Conservation (phyloP, 345 rosid genomes). For the Rhizophora apiculata region DNA sequence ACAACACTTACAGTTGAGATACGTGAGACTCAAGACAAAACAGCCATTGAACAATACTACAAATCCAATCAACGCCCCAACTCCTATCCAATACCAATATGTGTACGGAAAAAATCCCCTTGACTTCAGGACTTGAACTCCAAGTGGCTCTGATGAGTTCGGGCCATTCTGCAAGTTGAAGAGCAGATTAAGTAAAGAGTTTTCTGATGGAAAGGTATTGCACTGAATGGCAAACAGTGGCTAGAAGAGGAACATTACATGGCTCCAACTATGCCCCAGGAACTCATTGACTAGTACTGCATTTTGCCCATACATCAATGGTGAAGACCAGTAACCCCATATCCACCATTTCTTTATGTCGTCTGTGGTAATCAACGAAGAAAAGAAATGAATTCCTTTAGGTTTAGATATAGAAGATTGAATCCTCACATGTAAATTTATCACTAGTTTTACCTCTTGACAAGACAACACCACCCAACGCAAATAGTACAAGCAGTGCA, state of each 20-base stretch:
- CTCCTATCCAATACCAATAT: conserved; percentile 69
- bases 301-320: conserved; percentile 74
- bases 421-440: conserved; percentile 7
- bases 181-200: not conserved
- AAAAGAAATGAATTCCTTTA: not conserved
- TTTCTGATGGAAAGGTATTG: not conserved
- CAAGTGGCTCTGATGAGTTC: conserved; percentile 34
- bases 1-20: conserved; percentile 44
- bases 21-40: conserved; percentile 44
- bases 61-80: conserved; percentile 43
- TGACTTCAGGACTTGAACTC: conserved; percentile 41
- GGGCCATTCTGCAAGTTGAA: conserved; percentile 18
- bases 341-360: conserved; percentile 78
- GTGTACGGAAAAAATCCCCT: conserved; percentile 46
- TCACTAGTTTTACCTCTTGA: conserved; percentile 38
- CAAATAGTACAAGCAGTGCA: conserved; percentile 44
- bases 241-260: conserved; percentile 21
- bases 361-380: conserved; percentile 31
- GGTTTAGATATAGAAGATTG: not conserved
- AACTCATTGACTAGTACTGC: conserved; percentile 65
- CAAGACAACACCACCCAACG: conserved; percentile 57
- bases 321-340: conserved; percentile 80
- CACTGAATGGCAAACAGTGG: not conserved
- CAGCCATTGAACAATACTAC: conserved; percentile 37
- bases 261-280: conserved; percentile 59